Conservation (phyloP, 164 flowering plant species). For the Annona cherimola region DNA sequence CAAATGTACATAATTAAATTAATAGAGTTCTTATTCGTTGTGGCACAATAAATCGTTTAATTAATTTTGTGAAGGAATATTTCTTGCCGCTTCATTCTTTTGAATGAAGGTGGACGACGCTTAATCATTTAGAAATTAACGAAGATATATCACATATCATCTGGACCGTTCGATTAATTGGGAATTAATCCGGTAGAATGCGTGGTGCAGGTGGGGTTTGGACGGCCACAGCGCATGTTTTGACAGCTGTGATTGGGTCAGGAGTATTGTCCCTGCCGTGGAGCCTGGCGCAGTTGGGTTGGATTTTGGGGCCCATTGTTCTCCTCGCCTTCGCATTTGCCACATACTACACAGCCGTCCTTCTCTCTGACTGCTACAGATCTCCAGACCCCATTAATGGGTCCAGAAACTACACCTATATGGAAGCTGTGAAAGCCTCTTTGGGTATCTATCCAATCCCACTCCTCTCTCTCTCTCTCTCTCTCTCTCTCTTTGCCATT, state of each 20-base stretch:
- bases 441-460: conserved; percentile 26
- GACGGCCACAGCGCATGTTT: conserved; percentile 61
- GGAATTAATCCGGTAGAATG: too few relatives aligned
- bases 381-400: conserved; percentile 40
- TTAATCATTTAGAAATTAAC: too few relatives aligned
- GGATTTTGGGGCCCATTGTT: conserved; percentile 55
- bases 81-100: too few relatives aligned
- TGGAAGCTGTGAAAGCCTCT: conserved; percentile 50
- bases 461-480: background rate
- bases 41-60: too few relatives aligned
- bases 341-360: conserved; percentile 41
- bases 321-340: conserved; percentile 48
- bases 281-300: conserved; percentile 62
- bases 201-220: conserved; percentile 43
- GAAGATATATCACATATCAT: too few relatives aligned
- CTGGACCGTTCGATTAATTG: too few relatives aligned
- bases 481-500: background rate
- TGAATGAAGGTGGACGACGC: too few relatives aligned
- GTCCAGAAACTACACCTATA: conserved; percentile 54
- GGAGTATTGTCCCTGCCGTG: conserved; percentile 57
- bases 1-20: too few relatives aligned
- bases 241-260: conserved; percentile 60
- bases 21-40: too few relatives aligned
- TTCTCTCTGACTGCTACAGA: conserved; percentile 49
- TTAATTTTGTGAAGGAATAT: too few relatives aligned